Base-by-base conservation (phyloP, 2,329 filamentous ascomycete species). In the Colletotrichum echinochloae region DNA sequence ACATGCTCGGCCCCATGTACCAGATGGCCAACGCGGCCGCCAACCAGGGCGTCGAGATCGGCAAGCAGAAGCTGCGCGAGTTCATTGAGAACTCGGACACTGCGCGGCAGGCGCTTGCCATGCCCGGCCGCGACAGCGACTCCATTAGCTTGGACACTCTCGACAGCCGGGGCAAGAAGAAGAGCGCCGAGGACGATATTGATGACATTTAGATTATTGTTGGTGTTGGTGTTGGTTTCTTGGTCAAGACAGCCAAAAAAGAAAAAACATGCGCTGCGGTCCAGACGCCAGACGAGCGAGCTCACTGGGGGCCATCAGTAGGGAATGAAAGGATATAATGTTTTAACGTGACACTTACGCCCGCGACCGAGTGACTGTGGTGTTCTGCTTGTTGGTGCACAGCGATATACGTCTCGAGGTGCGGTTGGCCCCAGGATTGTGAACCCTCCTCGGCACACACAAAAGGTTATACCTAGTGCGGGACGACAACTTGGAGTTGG, bases 1-100 rank as follows among this genome's bases (percentile, higher is more conserved):
- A 98, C 79, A 89, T 99, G 20, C 95, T 97, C 83, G 96, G 96
- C 0, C 96, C 96, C 0, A 98, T 99, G 86, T 86, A 97, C 75
- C 94, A 97, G 78, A 98, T 99, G 94, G 89, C 90, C 74, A 96
- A 96, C 75, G 96, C 96, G 18, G 96, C 96, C 5, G 91, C 90
- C 57, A 87, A 88, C 73, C 96, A 99, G 82, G 96, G 93, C 9
- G 77, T 97, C 37, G 94, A 97, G 75, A 94, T 99, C 74, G 93
- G 94, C 78, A 98, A 97, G 85, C 92, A 96, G 83, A 91, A 93
- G 76, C 88, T 98, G 56, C 90, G 95, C 30, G 94, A 97, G 39
- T 98, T 98, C 77, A 86, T 98, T 68, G 93, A 95, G 83, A 92
- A 89, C 76, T 94, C 91, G n/a, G 94, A 97, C 75, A 92, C 92